These are phyloP conservation scores for Crithidia brevicula DNA, from an alignment of 208 protist genomes.

Conservation along the genomic window DNA sequence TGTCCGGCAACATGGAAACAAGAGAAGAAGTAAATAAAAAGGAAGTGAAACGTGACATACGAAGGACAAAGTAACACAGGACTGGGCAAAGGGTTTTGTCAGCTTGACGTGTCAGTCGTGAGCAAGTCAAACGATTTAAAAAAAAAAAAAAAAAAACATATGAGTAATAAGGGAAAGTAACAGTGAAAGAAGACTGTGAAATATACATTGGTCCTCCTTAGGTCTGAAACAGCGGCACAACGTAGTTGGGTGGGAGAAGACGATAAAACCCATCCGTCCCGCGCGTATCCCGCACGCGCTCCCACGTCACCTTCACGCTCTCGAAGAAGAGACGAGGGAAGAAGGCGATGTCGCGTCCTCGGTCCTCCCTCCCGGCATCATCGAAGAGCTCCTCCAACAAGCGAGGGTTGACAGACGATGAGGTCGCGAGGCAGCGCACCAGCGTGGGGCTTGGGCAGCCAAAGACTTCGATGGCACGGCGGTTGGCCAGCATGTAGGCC, in stretches of 20 bases:
- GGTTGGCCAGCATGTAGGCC: conserved; percentile 35
- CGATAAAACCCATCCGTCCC: conserved; percentile 39
- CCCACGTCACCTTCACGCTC: conserved; percentile 12
- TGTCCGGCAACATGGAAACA: background rate
- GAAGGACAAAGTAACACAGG: background rate
- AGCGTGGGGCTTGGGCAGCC: conserved; percentile 10
- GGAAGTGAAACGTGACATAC: background rate
- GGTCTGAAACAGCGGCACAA: conserved; percentile 37
- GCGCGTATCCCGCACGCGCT: conserved; percentile 8
- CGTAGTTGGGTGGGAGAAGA: conserved; percentile 42
- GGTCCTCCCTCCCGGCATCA: background rate
- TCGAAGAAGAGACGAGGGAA: conserved; percentile 44
- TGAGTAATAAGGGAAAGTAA: background rate
- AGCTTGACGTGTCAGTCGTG: background rate
- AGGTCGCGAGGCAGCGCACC: conserved; percentile 9
- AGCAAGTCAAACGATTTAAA: background rate
- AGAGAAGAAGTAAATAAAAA: conserved; percentile 11
- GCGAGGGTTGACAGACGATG: background rate
- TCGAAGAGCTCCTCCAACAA: conserved; percentile 10
- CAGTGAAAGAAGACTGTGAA: background rate
- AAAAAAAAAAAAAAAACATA: too few relatives aligned
- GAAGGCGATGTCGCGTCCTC: conserved; percentile 33
- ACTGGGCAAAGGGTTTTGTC: background rate
- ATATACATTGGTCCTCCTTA: background rate
- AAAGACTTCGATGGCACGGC: conserved; percentile 29